Conservation (phyloP, 2,329 filamentous ascomycete genomes). For the Neurospora crassa region DNA sequence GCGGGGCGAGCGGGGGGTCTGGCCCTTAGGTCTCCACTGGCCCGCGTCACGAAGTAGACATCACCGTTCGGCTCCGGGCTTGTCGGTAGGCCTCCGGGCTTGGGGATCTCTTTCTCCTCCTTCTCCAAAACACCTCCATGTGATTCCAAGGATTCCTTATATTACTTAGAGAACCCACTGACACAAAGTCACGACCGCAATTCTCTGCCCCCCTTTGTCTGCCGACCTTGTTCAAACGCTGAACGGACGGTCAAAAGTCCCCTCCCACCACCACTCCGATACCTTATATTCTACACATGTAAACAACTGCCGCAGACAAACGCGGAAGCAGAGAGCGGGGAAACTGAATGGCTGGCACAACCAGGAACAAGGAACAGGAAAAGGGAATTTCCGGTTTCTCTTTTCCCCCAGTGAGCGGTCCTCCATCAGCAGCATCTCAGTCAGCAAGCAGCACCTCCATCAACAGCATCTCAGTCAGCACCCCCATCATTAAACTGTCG, state of each 20-base stretch:
- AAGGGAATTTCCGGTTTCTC: not conserved
- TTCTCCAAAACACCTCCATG: not conserved
- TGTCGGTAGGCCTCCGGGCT: not conserved
- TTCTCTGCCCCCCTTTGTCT: not conserved
- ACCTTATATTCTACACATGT: not conserved
- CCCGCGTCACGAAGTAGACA: not conserved
- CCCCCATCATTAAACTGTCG: not conserved
- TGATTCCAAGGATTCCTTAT: not conserved
- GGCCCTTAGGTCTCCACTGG: not conserved
- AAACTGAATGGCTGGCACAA: not conserved
- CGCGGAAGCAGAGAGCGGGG: not conserved
- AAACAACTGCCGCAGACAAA: not conserved
- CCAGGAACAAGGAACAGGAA: not conserved
- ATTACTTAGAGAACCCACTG: not conserved
- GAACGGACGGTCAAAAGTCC: not conserved
- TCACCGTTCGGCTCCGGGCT: not conserved
- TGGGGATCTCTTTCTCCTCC: not conserved
- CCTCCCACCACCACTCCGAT: not conserved
- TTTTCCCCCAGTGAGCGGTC: not conserved
- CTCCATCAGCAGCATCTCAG: too few species aligned
- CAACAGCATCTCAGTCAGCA: too few species aligned
- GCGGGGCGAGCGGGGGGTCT: not conserved
- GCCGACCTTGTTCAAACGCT: not conserved
- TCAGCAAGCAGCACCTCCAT: too few species aligned
- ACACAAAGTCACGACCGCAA: not conserved